phyloP scores from a whole-genome alignment of 345 rosid species.

The Draba incana region DNA sequence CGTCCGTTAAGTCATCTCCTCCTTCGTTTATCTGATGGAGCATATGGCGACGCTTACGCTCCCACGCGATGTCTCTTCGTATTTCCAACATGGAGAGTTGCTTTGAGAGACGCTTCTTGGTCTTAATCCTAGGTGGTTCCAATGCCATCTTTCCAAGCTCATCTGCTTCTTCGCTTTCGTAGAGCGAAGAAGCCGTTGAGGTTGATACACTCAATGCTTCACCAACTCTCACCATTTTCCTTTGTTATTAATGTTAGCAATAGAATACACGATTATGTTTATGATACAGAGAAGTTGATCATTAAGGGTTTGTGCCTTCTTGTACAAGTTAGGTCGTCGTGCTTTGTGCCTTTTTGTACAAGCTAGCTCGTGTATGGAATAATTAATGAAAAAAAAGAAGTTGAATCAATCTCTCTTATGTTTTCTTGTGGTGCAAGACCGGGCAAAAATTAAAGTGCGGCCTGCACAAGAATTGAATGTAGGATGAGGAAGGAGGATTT shows the following conservation, averaged over 20 bases:
- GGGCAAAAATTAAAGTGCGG: too few relatives aligned
- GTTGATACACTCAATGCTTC: conserved; percentile 41
- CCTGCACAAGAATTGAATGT: neutral
- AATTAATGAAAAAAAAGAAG: neutral
- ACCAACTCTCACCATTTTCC: conserved; percentile 33
- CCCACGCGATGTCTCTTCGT: conserved; percentile 74
- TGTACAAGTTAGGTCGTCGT: conserved; percentile 27
- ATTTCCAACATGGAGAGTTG: conserved; percentile 89
- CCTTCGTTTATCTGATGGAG: conserved; percentile 44
- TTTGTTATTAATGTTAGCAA: neutral
- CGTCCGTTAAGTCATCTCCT: conserved; percentile 67
- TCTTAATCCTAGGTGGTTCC: conserved; percentile 48
- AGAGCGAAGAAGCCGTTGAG: conserved; percentile 40
- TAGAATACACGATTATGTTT: neutral
- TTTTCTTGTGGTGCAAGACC: too few relatives aligned
- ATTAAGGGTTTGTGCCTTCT: conserved; percentile 25
- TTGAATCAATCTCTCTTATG: conserved; percentile 1
- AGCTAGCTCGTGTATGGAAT: neutral
- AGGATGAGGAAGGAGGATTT: conserved; percentile 9
- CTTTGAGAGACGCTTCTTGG: conserved; percentile 57
- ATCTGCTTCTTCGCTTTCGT: too few relatives aligned
- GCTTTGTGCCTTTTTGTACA: neutral
- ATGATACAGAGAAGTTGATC: too few relatives aligned
- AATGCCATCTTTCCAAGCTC: conserved; percentile 57
- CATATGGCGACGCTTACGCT: conserved; percentile 76